Evolutionary conservation across 2,329 filamentous ascomycete species (phyloP).

Genomic region (Penicillium brevicompactum): DNA sequence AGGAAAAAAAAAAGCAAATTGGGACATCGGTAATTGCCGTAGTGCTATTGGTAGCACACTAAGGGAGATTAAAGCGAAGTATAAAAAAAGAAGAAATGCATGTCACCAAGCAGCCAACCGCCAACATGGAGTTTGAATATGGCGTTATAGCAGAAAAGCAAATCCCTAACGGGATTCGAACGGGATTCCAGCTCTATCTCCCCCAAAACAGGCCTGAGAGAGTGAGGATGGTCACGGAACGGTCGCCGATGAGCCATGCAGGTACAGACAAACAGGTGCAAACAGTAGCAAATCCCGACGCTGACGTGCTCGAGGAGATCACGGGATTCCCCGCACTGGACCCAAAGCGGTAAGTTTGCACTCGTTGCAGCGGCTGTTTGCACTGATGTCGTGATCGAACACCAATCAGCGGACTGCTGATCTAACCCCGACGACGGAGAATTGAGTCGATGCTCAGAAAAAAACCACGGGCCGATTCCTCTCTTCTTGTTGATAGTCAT

Average conservation of each 20-base stretch:
- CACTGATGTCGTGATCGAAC: constrained; percentile 50
- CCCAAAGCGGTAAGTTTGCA: constrained; percentile 35
- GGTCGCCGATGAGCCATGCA: neutral
- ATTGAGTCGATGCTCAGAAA: constrained; percentile 21
- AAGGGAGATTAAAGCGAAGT: neutral
- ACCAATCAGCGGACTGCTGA: constrained; percentile 41
- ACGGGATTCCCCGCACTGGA: constrained; percentile 32
- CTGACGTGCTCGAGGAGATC: constrained; percentile 35
- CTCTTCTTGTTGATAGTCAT: constrained; percentile 21
- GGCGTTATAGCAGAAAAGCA: neutral
- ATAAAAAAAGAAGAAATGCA: neutral
- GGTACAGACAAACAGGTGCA: neutral
- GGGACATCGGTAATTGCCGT: constrained; percentile 5
- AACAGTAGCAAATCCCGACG: constrained; percentile 25
- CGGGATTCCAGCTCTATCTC: too few relatives aligned
- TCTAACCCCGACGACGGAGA: constrained; percentile 42
- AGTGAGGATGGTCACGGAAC: neutral
- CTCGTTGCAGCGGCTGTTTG: constrained; percentile 25
- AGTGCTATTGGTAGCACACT: constrained; percentile 9
- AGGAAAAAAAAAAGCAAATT: neutral
- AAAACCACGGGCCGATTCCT: constrained; percentile 21
- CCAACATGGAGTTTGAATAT: neutral
- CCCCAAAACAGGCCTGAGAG: too few relatives aligned
- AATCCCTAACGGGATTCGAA: neutral
- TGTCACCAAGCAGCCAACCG: neutral